Base-by-base conservation (phyloP, 345 rosid genomes). In the Dipteronia sinensis region DNA sequence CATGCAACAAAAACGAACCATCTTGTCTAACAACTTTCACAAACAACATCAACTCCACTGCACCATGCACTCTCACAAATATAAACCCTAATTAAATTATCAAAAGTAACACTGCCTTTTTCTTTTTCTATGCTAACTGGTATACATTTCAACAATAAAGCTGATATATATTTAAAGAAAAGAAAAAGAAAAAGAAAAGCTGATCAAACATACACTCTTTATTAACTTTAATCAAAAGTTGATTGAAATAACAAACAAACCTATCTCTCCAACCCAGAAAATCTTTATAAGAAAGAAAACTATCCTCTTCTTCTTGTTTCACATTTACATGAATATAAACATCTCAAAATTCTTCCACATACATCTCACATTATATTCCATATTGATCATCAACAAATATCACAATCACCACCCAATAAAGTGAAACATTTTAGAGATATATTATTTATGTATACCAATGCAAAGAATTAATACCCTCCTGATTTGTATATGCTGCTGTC, bases 1-100 rank as follows among this genome's bases (percentile, higher is more conserved):
- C 85, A 83, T 86, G 83, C 83, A 74, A 79, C 77, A 76, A 59
- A 58, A 78, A 81, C 74, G 31, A 81, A 53, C 79, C 76, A 67
- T 75, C 79, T 76, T 67, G 81, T 81, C 80, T 69, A 77, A 68
- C 78, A 61, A 74, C 83, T 81, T 77, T 59, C 11, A 47, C 80
- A 70, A 40, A 20, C 51, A 16, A 71, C 82, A 73, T 73, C 78
- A 78, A 42, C 80, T 72, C 81, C 87, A 76, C 80, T n/a, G 65
- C 62, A 72, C 73, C 80, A 70, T 76, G 73, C 79, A 71, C 53
- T 72, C 66, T 34, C 38, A 34, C 38, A 34, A 16, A 44, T 11
- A 1, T 9, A 49, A 81, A 79, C 81, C 83, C 76, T 61, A 79
- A 58, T 31, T 62, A 72, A 34, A 7, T 42, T 19, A 44, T 5